Base-by-base conservation (phyloP, 2,329 filamentous ascomycete species). In the Chaetomiaceae sp. region DNA sequence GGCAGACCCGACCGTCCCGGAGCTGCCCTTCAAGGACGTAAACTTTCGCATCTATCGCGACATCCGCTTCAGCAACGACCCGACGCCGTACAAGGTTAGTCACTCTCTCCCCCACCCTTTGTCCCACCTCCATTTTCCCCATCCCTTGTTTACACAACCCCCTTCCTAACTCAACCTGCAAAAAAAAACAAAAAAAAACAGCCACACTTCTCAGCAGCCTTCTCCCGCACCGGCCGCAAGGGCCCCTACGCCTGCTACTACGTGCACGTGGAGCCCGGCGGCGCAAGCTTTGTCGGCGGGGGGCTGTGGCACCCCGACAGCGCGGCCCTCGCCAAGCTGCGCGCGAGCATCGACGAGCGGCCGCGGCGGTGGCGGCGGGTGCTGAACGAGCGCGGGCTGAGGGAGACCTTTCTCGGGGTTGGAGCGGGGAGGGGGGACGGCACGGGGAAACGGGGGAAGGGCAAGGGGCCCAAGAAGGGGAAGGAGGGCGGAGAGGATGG, bases 171-270 rank as follows among this genome's bases (percentile, higher is more conserved):
- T 14, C 8, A 9, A 36, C 33, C n/a, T 18, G 6, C 33, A 13
- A 16, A 20, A 16, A 29, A 34, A 20, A 18, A 27, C 2, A 27
- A 2, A 11, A n/a, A 14, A 20, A 27, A 46, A 48, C n/a, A 61
- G 84, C 81, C 89, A 49, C 82, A 91, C 71, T 95, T 91, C 70
- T 88, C 87, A 9, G 90, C 87, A 33, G 88, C 89, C 21, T 95
- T 89, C 84, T 94, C 88, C 52, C 84, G 90, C 18, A 95, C 90
- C 0, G 90, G 90, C 18, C 81, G 87, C 50, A 95, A 96, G 70
- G 89, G 89, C 0, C 85, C 87, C 9, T 95, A 94, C 69, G 90
- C 90, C 6, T 86, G 84, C 65, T 96, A 96, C 72, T 96, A 95
- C 71, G 72, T 96, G 18, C 90, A 95, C 67, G 79, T 89, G 58